Evolutionary conservation across 2,329 filamentous ascomycete genomes (phyloP), one percentile per base, ranked within the genome.

Genomic region (Teratosphaeriaceae sp.): DNA sequence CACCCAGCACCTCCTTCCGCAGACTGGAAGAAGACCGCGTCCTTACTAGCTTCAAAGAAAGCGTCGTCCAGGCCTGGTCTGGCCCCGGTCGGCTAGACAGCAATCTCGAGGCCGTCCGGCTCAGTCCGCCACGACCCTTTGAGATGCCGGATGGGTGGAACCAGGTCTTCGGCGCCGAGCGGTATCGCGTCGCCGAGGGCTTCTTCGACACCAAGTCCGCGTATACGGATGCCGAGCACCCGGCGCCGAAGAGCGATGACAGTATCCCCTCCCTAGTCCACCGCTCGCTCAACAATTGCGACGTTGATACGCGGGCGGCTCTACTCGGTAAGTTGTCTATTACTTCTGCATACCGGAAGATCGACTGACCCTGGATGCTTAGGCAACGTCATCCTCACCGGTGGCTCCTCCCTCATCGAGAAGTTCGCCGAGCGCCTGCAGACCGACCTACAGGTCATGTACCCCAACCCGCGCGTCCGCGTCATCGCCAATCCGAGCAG

Each of bases 61-160:
- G 85, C 15, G 88, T 96, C 13, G 88, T 97, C 21, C 88, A 96
- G 67, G 81, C 90, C 12, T 98, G 92, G 90, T 79, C 80, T 20
- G 87, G 87, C 1, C 86, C 86, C 0, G 82, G 82, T 46, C 76
- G 80, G 48, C 80, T 88, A 56, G 61, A 64, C 16, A 67, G 70
- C 4, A 94, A 90, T 61, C 80, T 92, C 60, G 89, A 96, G 31
- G 73, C 80, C 37, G 82, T 82, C 45, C 82, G 78, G 62, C 74
- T 69, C 33, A 80, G 82, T 51, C 86, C 88, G 1, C 86, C 87
- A 30, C 83, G 88, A 40, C 85, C 92, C 9, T 98, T 96, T 59
- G 92, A 98, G 71, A 92, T 98, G 78, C 92, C 92, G 8, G 88
- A 97, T 61, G 92, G 92, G 39, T 89, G 84, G 70, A 98, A 97